Conservation (phyloP, 495 filamentous ascomycete genomes). For the Lichina pygmaea region DNA sequence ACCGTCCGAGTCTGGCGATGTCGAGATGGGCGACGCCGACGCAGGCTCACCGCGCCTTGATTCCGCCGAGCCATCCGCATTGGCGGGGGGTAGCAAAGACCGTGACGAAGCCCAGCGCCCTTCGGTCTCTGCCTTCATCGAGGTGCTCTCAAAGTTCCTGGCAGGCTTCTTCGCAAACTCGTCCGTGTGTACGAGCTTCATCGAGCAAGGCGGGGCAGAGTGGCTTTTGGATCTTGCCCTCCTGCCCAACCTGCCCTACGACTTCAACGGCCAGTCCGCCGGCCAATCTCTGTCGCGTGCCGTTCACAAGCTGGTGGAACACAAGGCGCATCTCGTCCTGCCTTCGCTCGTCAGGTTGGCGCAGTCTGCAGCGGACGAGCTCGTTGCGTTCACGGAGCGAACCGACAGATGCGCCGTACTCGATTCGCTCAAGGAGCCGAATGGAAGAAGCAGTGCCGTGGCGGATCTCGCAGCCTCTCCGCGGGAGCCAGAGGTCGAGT, state of each 20-base stretch:
- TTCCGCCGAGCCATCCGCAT: background rate
- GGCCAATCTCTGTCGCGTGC: slow-evolving; percentile 40
- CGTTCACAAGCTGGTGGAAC: slow-evolving; percentile 57
- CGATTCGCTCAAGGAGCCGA: slow-evolving; percentile 18
- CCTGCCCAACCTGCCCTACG: slow-evolving; percentile 45
- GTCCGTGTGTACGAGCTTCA: slow-evolving; percentile 44
- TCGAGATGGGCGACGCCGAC: slow-evolving; percentile 29
- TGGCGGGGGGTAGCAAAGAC: slow-evolving; percentile 12
- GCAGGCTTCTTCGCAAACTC: slow-evolving; percentile 51
- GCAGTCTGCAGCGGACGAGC: slow-evolving; percentile 34
- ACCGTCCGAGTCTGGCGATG: slow-evolving; percentile 11
- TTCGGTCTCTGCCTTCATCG: slow-evolving; percentile 38
- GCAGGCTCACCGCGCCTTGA: slow-evolving; percentile 3
- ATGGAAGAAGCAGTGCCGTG: background rate
- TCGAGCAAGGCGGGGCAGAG: slow-evolving; percentile 56
- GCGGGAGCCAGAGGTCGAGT: background rate
- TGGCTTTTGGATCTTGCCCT: slow-evolving; percentile 62
- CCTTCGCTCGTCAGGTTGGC: slow-evolving; percentile 53
- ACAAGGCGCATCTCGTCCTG: slow-evolving; percentile 54
- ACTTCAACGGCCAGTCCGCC: slow-evolving; percentile 40
- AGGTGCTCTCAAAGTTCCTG: slow-evolving; percentile 48
- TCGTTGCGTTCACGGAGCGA: slow-evolving; percentile 34
- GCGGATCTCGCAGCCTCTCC: background rate
- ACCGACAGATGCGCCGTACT: slow-evolving; percentile 32
- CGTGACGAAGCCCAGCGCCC: slow-evolving; percentile 20